Conservation (phyloP, 805 yeast genomes). For the Soucietia sequanensis region DNA sequence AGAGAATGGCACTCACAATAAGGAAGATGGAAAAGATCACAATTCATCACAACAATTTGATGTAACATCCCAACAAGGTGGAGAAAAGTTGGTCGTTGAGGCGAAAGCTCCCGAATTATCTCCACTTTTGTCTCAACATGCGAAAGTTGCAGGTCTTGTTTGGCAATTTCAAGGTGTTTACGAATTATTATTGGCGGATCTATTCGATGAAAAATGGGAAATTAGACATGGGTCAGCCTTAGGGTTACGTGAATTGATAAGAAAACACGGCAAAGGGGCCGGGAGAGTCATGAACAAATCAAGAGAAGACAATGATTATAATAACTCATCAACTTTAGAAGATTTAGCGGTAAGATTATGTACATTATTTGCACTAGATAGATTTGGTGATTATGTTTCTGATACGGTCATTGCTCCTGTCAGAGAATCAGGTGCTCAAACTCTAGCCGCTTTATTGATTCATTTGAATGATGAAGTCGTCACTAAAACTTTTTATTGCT, state of each 20-base stretch:
- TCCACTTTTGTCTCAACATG: constrained; percentile 68
- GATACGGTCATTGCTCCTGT: constrained; percentile 99
- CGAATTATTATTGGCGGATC: constrained; percentile 73
- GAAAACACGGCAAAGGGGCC: constrained; percentile 80
- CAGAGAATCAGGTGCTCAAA: constrained; percentile 93
- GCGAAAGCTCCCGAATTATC: constrained; percentile 63
- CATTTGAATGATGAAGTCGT: constrained; percentile 65
- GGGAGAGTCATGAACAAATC: constrained; percentile 74
- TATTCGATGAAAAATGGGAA: constrained; percentile 90
- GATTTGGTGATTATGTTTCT: constrained; percentile 95
- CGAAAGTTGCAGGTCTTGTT: constrained; percentile 67
- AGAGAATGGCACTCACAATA: too few species aligned
- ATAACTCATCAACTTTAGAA: constrained; percentile 72
- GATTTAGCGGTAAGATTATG: constrained; percentile 84
- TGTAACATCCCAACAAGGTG: constrained; percentile 77
- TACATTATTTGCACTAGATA: constrained; percentile 84
- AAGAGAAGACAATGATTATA: constrained; percentile 56
- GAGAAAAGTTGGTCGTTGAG: constrained; percentile 81
- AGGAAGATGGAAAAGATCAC: constrained; percentile 34
- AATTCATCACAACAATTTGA: constrained; percentile 43
- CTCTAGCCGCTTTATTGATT: constrained; percentile 83
- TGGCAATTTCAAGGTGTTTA: constrained; percentile 97
- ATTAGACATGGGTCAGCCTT: constrained; percentile 92
- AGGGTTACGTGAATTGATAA: constrained; percentile 83
- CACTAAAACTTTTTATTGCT: constrained; percentile 58